Conservation (phyloP, 441 rosid species). For the Croton setiger region DNA sequence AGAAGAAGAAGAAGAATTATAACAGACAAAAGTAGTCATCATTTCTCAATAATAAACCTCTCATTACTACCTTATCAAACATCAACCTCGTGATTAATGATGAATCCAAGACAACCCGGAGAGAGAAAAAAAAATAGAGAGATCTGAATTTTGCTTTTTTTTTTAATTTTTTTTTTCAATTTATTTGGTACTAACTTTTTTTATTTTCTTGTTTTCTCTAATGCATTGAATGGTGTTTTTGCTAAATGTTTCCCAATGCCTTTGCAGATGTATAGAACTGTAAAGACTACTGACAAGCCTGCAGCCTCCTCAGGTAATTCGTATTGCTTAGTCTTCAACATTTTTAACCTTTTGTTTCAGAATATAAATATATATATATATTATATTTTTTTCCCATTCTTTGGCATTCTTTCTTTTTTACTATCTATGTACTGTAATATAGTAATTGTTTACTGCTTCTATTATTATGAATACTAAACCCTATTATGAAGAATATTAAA, state of each 20-base stretch:
- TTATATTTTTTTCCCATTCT: background rate
- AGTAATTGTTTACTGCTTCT: constrained; percentile 8
- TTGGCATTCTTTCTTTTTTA: background rate
- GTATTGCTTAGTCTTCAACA: constrained; percentile 26
- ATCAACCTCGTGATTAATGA: constrained; percentile 68
- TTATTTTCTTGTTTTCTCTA: constrained; percentile 8
- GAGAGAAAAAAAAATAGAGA: constrained; percentile 6
- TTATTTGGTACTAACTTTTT: background rate
- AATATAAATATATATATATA: too few species aligned
- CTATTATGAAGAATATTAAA: background rate
- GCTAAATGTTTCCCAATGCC: constrained; percentile 19
- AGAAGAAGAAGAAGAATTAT: constrained; percentile 14
- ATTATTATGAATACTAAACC: constrained; percentile 4
- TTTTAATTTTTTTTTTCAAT: background rate
- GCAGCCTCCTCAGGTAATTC: constrained; percentile 78
- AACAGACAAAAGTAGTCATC: constrained; percentile 50
- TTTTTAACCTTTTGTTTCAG: constrained; percentile 15
- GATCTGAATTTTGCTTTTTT: constrained; percentile 11
- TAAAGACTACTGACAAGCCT: constrained; percentile 79
- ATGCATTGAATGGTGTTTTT: constrained; percentile 1
- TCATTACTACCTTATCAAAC: constrained; percentile 47
- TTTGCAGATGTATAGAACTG: constrained; percentile 85
- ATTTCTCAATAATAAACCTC: constrained; percentile 64
- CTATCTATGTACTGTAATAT: background rate
- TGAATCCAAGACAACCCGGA: constrained; percentile 35